Evolutionary conservation across 202 grass and related monocot species (phyloP).

Genomic region (Hordeum pubiflorum): DNA sequence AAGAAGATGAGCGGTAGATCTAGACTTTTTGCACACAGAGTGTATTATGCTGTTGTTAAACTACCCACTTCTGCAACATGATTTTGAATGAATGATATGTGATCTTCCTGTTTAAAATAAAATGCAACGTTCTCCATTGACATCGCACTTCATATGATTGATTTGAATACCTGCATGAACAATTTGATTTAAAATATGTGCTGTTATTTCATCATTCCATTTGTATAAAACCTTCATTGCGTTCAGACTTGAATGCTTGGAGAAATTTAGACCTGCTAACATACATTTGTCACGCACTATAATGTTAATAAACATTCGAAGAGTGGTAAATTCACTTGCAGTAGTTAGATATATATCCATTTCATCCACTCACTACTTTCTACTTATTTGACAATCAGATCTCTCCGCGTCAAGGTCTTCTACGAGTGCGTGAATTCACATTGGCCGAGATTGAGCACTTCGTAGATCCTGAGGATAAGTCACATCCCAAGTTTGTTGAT

Average conservation of each 20-base stretch:
- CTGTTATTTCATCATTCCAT: not conserved
- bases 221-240: not conserved
- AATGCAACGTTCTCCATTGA: not conserved
- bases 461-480: slow-evolving; percentile 77
- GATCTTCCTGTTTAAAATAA: not conserved
- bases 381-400: slow-evolving; percentile 43
- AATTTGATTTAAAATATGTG: not conserved
- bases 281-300: not conserved
- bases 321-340: not conserved
- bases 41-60: no score
- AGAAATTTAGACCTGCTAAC: not conserved
- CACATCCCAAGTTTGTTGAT: slow-evolving; percentile 61
- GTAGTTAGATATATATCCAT: not conserved
- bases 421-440: slow-evolving; percentile 80
- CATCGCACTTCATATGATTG: not conserved
- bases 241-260: not conserved
- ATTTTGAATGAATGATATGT: not conserved
- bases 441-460: slow-evolving; percentile 85
- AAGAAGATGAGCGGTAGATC: no score
- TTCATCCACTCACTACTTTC: not conserved
- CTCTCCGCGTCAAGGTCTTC: slow-evolving; percentile 73
- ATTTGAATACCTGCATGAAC: not conserved
- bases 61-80: not conserved
- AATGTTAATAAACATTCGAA: not conserved
- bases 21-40: no score